These are phyloP conservation scores for Botrytis cinerea DNA, from an alignment of 2,329 filamentous ascomycete species.

Conservation along the genomic window DNA sequence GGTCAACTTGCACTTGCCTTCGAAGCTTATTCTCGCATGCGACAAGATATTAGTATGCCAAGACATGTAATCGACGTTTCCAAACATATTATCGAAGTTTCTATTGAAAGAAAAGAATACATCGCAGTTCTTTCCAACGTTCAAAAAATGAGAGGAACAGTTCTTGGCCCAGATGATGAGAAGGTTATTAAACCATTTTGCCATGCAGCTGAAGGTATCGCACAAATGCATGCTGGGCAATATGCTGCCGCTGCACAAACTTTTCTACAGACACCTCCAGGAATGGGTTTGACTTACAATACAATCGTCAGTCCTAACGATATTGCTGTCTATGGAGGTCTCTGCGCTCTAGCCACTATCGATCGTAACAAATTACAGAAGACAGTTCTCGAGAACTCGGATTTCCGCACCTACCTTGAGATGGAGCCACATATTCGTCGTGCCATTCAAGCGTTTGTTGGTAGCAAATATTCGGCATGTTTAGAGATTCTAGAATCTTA, in stretches of 20 bases:
- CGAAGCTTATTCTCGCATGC: slow-evolving; percentile 83
- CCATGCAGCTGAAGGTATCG: slow-evolving; percentile 61
- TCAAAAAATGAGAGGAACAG: slow-evolving; percentile 64
- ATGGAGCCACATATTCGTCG: slow-evolving; percentile 92
- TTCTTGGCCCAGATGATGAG: slow-evolving; percentile 48
- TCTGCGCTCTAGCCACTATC: slow-evolving; percentile 90
- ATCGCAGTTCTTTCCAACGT: slow-evolving; percentile 63
- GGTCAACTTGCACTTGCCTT: slow-evolving; percentile 73
- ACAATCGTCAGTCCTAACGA: slow-evolving; percentile 82
- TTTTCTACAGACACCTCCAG: slow-evolving; percentile 53
- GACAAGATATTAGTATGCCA: slow-evolving; percentile 81
- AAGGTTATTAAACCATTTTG: slow-evolving; percentile 52
- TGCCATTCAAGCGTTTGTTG: slow-evolving; percentile 85
- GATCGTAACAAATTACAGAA: slow-evolving; percentile 72
- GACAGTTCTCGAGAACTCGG: slow-evolving; percentile 74
- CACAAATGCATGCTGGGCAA: slow-evolving; percentile 56
- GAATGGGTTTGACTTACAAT: slow-evolving; percentile 60
- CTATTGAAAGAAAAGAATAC: slow-evolving; percentile 79
- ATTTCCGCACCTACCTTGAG: slow-evolving; percentile 86
- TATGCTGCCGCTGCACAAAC: slow-evolving; percentile 68
- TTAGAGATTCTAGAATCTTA: slow-evolving; percentile 80
- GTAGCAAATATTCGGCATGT: slow-evolving; percentile 84
- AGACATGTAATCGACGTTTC: slow-evolving; percentile 83
- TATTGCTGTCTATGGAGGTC: slow-evolving; percentile 85
- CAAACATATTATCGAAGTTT: slow-evolving; percentile 74